Percentiles rank a stretch among this genome's conserved stretches.
phyloP scores from a whole-genome alignment of 495 filamentous ascomycete genomes.

The Neurospora hispaniola region DNA sequence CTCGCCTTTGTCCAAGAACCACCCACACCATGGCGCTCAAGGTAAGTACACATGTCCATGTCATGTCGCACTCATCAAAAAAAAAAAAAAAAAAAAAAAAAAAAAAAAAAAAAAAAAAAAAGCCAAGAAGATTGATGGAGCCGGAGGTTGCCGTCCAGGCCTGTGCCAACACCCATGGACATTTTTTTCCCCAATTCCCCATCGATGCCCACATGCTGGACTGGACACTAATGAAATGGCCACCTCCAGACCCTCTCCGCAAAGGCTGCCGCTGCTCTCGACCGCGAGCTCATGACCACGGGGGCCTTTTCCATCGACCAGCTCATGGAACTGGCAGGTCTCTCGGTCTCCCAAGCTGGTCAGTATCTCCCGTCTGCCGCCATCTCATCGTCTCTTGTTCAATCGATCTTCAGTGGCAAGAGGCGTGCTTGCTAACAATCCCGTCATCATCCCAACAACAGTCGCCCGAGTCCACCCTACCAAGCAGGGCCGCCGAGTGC shows the following conservation, averaged over 20 bases:
- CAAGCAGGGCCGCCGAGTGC: constrained; percentile 56
- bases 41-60: constrained; percentile 15
- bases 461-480: constrained; percentile 58
- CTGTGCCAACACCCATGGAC: no score
- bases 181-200: no score
- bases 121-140: background rate
- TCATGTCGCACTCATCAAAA: background rate
- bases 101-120: background rate
- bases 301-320: constrained; percentile 94
- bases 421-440: background rate
- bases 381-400: background rate
- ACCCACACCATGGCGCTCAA: constrained; percentile 34
- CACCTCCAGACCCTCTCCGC: constrained; percentile 63
- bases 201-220: background rate
- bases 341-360: constrained; percentile 92
- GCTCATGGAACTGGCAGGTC: constrained; percentile 90
- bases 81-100: background rate
- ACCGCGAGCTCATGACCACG: constrained; percentile 86
- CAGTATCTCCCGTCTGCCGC: constrained; percentile 6
- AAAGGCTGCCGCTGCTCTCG: constrained; percentile 77
- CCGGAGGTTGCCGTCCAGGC: background rate
- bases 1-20: background rate
- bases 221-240: constrained; percentile 9
- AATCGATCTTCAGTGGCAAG: background rate
- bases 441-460: constrained; percentile 1